Evolutionary conservation across 1,284 basidiomycete genomes (phyloP), one percentile per base, ranked within the genome.

Genomic region (Dichomitus squalens): DNA sequence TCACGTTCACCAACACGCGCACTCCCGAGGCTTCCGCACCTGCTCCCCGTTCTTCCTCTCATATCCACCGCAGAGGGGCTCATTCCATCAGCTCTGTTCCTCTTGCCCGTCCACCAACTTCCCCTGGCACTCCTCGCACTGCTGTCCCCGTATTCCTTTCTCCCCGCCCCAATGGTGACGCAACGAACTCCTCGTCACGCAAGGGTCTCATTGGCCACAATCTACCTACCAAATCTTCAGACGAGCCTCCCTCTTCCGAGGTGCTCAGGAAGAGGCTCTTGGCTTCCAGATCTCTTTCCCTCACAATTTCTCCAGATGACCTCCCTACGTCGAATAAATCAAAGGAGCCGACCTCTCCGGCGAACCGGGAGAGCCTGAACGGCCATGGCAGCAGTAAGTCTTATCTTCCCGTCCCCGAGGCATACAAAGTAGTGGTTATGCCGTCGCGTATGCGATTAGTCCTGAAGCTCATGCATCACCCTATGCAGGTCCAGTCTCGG

Each of bases 1-100:
- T 98, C 68, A 90, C 92, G 0, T 94, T 97, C 73, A 90, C 90
- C 44, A 97, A 96, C 72, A 90, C 87, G 6, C 84, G 83, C 18
- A 78, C 83, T 21, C 68, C 64, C 44, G 68, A 66, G 66, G 60
- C 66, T 12, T 43, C 51, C 21, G 51, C 53, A 20, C 31, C 52
- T 36, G 58, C 54, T n/a, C 56, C 67, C 33, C 65, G 68, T n/a
- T 66, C 71, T 38, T 55, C 68, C 8, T 68, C 71, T 23, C 66
- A 72, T 34, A 70, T 76, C 0, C 88, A 90, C 71, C 86, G 80
- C 68, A 83, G 88, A 11, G 83, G 81, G 11, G 84, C 83, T 0
- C 88, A 92, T 69, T 91, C 88, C 0, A 84, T 92, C 64, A 89
- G 86, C 68, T 88, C 86, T 52, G 88, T 86, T 1, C 87, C 87